A percentile compares a stretch with the other conserved stretches of the same genome.
phyloP scores from a whole-genome alignment of 2,329 filamentous ascomycete genomes.

The Colletotrichum coccodes region DNA sequence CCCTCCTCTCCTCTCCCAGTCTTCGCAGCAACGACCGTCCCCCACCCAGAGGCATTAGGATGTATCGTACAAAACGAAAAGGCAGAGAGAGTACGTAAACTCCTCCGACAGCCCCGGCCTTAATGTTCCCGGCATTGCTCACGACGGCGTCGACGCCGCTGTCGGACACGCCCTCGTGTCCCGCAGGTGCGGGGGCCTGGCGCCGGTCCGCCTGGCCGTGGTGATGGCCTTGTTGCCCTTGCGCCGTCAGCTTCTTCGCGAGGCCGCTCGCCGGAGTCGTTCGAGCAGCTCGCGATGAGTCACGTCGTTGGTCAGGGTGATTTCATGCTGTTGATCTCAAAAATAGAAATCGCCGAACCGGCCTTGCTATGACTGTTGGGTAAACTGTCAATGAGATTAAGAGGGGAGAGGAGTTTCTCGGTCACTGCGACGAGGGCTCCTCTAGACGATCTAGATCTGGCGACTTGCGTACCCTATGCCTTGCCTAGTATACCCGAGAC shows the following conservation, averaged over 20 bases:
- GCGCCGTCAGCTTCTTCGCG: slow-evolving; percentile 47
- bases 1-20: neutral
- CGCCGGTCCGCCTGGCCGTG: slow-evolving; percentile 49
- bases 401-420: too few relatives aligned
- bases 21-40: too few relatives aligned
- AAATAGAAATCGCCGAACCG: too few relatives aligned
- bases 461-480: too few relatives aligned
- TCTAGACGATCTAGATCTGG: neutral
- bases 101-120: neutral
- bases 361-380: too few relatives aligned
- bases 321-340: too few relatives aligned
- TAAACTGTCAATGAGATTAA: too few relatives aligned
- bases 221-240: slow-evolving; percentile 53
- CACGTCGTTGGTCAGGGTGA: slow-evolving; percentile 33
- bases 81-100: neutral
- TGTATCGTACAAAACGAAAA: neutral
- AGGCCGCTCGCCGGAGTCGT: slow-evolving; percentile 52
- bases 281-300: slow-evolving; percentile 56
- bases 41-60: too few relatives aligned
- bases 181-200: slow-evolving; percentile 45
- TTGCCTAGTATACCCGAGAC: too few relatives aligned
- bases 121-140: slow-evolving; percentile 50
- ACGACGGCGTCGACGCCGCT: slow-evolving; percentile 13
- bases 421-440: too few relatives aligned
- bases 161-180: neutral